phyloP scores from a whole-genome alignment of 495 filamentous ascomycete species.

The Neurospora sp. region DNA sequence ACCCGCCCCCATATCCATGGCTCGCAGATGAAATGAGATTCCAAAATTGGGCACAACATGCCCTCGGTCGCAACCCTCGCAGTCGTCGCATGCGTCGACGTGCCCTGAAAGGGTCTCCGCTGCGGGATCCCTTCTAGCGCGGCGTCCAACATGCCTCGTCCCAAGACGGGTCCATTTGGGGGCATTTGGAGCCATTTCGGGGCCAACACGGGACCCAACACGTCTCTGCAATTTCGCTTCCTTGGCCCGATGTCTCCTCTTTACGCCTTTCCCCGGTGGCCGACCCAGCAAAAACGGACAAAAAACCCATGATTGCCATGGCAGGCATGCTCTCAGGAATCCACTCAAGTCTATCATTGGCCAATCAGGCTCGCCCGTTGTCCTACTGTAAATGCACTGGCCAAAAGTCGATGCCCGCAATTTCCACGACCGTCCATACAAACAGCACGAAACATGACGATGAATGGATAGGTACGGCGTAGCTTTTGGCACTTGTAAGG shows the following conservation, averaged over 20 bases:
- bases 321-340: neutral
- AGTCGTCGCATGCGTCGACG: neutral
- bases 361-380: neutral
- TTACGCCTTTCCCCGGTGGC: neutral
- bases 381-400: neutral
- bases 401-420: neutral
- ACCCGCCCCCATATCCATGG: neutral
- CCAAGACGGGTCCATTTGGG: neutral
- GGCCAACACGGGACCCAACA: neutral
- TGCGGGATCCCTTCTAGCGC: neutral
- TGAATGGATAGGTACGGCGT: neutral
- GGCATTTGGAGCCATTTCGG: neutral
- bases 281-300: neutral
- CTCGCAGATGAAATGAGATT: neutral
- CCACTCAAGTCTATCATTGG: neutral
- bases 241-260: neutral
- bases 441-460: neutral
- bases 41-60: neutral
- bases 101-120: constrained; percentile 5
- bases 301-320: too few relatives aligned
- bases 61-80: neutral
- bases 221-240: neutral
- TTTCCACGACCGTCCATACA: neutral
- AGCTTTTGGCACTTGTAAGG: neutral
- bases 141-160: neutral